These are phyloP conservation scores for Serpula lacrymans DNA, from an alignment of 768 basidiomycete genomes.

Conservation along the genomic window DNA sequence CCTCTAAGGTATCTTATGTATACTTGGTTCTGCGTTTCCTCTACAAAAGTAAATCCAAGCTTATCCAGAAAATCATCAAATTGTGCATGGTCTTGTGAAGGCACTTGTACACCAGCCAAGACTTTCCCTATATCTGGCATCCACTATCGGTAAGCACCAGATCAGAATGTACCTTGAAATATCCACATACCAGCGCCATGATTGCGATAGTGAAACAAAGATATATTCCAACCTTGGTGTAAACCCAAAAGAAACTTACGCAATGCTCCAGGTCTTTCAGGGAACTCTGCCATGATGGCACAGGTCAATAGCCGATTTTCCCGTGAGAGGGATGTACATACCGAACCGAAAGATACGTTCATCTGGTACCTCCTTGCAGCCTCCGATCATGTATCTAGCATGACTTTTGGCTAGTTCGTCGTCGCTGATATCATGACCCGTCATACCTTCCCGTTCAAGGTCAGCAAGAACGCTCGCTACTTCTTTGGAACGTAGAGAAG, in stretches of 20 bases:
- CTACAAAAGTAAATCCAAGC: conserved; percentile 84
- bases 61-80: conserved; percentile 75
- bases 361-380: conserved; percentile 68
- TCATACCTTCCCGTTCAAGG: conserved; percentile 70
- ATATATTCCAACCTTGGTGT: conserved; percentile 88
- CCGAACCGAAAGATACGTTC: conserved; percentile 94
- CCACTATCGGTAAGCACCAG: conserved; percentile 2
- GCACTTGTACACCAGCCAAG: conserved; percentile 91
- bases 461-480: conserved; percentile 59
- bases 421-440: conserved; percentile 86
- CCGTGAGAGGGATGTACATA: conserved; percentile 37
- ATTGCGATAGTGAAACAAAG: conserved; percentile 96
- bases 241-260: conserved; percentile 86
- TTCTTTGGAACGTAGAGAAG: conserved; percentile 51
- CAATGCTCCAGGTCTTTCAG: conserved; percentile 89
- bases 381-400: conserved; percentile 92
- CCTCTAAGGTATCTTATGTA: conserved; percentile 69
- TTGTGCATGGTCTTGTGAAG: conserved; percentile 55
- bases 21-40: conserved; percentile 88
- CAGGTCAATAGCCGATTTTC: conserved; percentile 2
- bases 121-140: conserved; percentile 86
- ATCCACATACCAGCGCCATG: conserved; percentile 82
- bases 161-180: neutral
- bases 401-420: conserved; percentile 96
- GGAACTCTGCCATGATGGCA: conserved; percentile 66